phyloP scores from a whole-genome alignment of 805 yeast genomes.

The Yarrowia porcina region DNA sequence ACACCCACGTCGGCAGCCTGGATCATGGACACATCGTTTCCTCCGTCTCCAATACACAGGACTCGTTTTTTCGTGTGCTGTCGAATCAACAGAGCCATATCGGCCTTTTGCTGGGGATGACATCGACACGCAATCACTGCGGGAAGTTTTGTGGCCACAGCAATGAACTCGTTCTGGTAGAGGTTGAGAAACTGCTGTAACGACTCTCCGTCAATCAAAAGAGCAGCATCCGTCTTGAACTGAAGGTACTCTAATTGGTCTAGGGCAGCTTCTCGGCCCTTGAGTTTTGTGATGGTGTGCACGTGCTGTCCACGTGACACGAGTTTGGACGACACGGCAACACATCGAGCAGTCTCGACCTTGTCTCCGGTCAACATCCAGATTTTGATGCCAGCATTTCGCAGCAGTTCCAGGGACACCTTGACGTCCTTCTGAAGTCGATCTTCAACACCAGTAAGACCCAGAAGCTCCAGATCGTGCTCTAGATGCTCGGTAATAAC shows the following conservation, averaged over 20 bases:
- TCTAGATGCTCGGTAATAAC: conserved; percentile 71
- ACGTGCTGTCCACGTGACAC: conserved; percentile 93
- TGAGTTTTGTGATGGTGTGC: conserved; percentile 72
- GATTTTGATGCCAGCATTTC: conserved; percentile 95
- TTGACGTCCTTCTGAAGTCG: conserved; percentile 88
- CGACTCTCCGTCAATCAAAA: conserved; percentile 92
- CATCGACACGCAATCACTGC: conserved; percentile 98
- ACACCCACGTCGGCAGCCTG: conserved; percentile 99
- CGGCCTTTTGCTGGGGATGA: conserved; percentile 98
- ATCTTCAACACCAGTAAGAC: conserved; percentile 97
- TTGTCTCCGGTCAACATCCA: conserved; percentile 99
- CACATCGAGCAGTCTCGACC: conserved; percentile 97
- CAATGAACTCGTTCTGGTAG: conserved; percentile 69
- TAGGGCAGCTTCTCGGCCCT: conserved; percentile 61
- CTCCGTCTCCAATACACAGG: conserved; percentile 99
- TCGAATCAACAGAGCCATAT: conserved; percentile 78
- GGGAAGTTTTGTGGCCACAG: conserved; percentile 72
- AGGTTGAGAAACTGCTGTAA: conserved; percentile 62
- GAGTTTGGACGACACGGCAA: conserved; percentile 90
- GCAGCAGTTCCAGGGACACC: conserved; percentile 80
- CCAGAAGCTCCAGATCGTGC: conserved; percentile 76
- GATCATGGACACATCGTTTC: conserved; percentile 98
- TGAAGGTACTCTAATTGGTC: conserved; percentile 70
- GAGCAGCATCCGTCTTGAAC: conserved; percentile 62
- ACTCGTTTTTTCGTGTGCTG: conserved; percentile 81